Percentiles rank a stretch among this genome's conserved stretches.
phyloP scores from a whole-genome alignment of 2,329 filamentous ascomycete species.

The Sclerotinia spermophila region DNA sequence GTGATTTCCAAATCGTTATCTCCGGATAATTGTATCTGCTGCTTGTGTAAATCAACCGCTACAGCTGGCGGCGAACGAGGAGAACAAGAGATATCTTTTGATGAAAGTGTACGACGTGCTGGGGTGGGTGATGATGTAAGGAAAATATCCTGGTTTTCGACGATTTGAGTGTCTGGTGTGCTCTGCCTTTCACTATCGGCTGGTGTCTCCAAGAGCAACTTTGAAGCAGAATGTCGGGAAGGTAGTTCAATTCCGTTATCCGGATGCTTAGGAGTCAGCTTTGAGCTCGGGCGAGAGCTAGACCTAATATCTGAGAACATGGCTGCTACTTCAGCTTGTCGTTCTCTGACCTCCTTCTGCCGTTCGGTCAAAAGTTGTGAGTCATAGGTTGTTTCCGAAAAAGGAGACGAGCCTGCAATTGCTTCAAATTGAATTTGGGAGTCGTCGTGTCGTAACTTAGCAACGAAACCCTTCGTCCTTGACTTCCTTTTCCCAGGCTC shows the following conservation, averaged over 20 bases:
- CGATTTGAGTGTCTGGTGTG: slow-evolving; percentile 29
- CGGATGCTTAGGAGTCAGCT: slow-evolving; percentile 22
- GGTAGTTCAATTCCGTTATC: slow-evolving; percentile 33
- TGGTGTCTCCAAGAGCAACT: slow-evolving; percentile 18
- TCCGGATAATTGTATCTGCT: too few relatives aligned
- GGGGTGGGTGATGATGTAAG: slow-evolving; percentile 59
- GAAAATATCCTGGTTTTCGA: slow-evolving; percentile 33
- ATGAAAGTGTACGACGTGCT: slow-evolving; percentile 46
- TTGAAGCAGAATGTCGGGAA: slow-evolving; percentile 27
- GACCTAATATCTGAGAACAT: slow-evolving; percentile 68
- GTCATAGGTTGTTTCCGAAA: slow-evolving; percentile 48
- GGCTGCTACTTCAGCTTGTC: slow-evolving; percentile 56
- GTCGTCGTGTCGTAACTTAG: slow-evolving; percentile 69
- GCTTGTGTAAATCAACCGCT: neutral
- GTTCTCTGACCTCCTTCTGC: slow-evolving; percentile 72
- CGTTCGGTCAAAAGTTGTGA: slow-evolving; percentile 75
- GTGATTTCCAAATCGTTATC: slow-evolving; percentile 42
- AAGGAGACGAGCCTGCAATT: slow-evolving; percentile 61
- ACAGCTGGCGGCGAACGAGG: slow-evolving; percentile 56
- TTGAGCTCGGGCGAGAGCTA: slow-evolving; percentile 41
- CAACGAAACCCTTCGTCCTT: slow-evolving; percentile 40
- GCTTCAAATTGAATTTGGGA: slow-evolving; percentile 76
- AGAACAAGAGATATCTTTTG: slow-evolving; percentile 49
- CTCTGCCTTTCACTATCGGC: slow-evolving; percentile 24
- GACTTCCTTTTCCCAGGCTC: slow-evolving; percentile 39